These are phyloP conservation scores for Cladosporium velox DNA, from an alignment of 2,329 filamentous ascomycete genomes.

Conservation along the genomic window DNA sequence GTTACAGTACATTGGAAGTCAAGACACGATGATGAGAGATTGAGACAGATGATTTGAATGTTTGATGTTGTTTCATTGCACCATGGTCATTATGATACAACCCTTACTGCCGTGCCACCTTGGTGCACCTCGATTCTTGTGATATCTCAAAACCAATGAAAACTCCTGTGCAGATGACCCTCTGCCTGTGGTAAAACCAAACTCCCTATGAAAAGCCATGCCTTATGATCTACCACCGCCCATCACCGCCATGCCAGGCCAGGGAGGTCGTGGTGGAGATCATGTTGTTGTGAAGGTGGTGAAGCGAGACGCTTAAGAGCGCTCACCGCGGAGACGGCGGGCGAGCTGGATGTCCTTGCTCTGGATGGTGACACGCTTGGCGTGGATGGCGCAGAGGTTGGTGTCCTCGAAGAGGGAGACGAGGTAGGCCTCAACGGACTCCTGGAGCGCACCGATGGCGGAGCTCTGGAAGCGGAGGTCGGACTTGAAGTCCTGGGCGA, in stretches of 20 bases:
- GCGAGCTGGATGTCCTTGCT: slow-evolving; percentile 97
- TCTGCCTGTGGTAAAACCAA: slow-evolving; percentile 29
- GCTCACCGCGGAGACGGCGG: slow-evolving; percentile 57
- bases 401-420: slow-evolving; percentile 96
- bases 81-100: slow-evolving; percentile 46
- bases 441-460: slow-evolving; percentile 88
- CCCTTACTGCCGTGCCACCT: slow-evolving; percentile 23
- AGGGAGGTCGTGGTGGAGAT: slow-evolving; percentile 36
- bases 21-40: neutral
- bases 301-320: slow-evolving; percentile 46
- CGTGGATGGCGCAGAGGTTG: slow-evolving; percentile 94
- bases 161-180: slow-evolving; percentile 27
- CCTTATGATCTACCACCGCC: slow-evolving; percentile 31
- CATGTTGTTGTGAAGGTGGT: slow-evolving; percentile 27
- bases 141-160: slow-evolving; percentile 37
- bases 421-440: slow-evolving; percentile 93
- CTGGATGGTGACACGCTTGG: slow-evolving; percentile 86
- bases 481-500: slow-evolving; percentile 64
- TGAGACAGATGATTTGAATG: slow-evolving; percentile 4
- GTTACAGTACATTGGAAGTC: neutral
- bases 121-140: slow-evolving; percentile 32
- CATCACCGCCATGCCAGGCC: slow-evolving; percentile 33
- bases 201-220: slow-evolving; percentile 28
- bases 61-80: slow-evolving; percentile 28
- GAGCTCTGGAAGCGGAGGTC: slow-evolving; percentile 95